Evolutionary conservation across 805 yeast species (phyloP), one percentile per base, ranked within the genome.

Genomic region (Saccharomycopsis olivae): DNA sequence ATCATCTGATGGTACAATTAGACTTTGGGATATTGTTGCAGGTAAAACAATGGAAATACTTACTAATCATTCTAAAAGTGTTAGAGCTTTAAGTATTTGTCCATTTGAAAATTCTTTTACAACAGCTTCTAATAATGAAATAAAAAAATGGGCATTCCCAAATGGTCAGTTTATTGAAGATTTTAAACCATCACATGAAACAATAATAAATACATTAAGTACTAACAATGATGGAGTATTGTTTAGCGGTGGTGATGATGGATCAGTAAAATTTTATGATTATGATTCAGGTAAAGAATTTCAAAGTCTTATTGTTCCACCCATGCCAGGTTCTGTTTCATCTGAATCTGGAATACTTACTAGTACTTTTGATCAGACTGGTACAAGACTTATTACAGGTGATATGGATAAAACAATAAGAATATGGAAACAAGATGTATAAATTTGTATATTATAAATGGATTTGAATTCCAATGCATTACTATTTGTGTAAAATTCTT

Each of bases 391-490:
- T 42, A 69, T 92, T 16, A 84, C 95, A 1, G 86, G 95, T 36
- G 94, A 84, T 51, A 76, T 84, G n/a, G 97, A 89, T 58, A 88
- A 88, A 54, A 76, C 83, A 54, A 73, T 85, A 29, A 83, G 80
- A 54, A 63, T 84, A 1, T 85, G 92, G 89, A 69, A 63, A 37
- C 73, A 71, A 44, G 65, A 58, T n/a, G 9, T n/a, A 15, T 29
- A n/a, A 24, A n/a, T n/a, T n/a, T n/a, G n/a, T n/a, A n/a, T n/a
- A n/a, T n/a, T n/a, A n/a, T n/a, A n/a, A n/a, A n/a, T n/a, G n/a
- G n/a, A n/a, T n/a, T n/a, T n/a, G n/a, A n/a, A n/a, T n/a, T n/a
- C n/a, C n/a, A n/a, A n/a, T n/a, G n/a, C n/a, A n/a, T n/a, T n/a
- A n/a, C n/a, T n/a, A n/a, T n/a, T n/a, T n/a, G n/a, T n/a, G n/a